These are phyloP conservation scores for Phytopythium vexans DNA, from an alignment of 352 stramenopile genomes.

Conservation along the genomic window DNA sequence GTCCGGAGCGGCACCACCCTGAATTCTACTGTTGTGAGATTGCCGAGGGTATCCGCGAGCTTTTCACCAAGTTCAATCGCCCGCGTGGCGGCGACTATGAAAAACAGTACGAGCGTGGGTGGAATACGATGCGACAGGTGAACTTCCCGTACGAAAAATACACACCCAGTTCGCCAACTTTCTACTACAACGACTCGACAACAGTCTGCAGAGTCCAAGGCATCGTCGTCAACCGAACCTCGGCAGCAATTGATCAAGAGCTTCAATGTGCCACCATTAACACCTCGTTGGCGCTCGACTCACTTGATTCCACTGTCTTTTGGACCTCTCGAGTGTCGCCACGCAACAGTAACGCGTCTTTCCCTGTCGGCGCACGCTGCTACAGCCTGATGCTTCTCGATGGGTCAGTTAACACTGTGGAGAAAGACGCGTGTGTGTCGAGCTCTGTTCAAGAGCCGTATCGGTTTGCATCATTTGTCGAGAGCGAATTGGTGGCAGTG, in stretches of 20 bases:
- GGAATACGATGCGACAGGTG: slow-evolving; percentile 24
- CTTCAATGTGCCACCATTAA: slow-evolving; percentile 32
- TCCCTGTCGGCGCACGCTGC: slow-evolving; percentile 38
- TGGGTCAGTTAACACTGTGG: slow-evolving; percentile 15
- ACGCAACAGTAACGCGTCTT: slow-evolving; percentile 52
- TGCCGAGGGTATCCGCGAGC: slow-evolving; percentile 14
- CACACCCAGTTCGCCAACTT: slow-evolving; percentile 22
- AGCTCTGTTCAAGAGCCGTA: slow-evolving; percentile 4
- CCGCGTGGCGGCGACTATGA: slow-evolving; percentile 22
- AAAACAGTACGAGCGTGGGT: slow-evolving; percentile 28
- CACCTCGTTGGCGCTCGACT: slow-evolving; percentile 19
- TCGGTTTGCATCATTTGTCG: slow-evolving; percentile 19
- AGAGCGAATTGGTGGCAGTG: slow-evolving; percentile 22
- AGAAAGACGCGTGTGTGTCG: slow-evolving; percentile 16
- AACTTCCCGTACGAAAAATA: slow-evolving; percentile 33
- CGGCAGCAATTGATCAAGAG: slow-evolving; percentile 18
- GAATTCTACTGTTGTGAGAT: slow-evolving; percentile 36
- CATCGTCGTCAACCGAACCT: slow-evolving; percentile 10
- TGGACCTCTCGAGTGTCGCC: slow-evolving; percentile 33
- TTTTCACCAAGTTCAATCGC: slow-evolving; percentile 32
- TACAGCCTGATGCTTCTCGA: slow-evolving; percentile 28
- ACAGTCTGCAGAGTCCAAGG: slow-evolving; percentile 26
- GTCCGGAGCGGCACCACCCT: slow-evolving; percentile 25
- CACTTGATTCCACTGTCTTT: slow-evolving; percentile 30
- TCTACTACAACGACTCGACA: slow-evolving; percentile 27